Base-by-base conservation (phyloP, 352 stramenopile genomes). In the Phytophthora pluvialis region DNA sequence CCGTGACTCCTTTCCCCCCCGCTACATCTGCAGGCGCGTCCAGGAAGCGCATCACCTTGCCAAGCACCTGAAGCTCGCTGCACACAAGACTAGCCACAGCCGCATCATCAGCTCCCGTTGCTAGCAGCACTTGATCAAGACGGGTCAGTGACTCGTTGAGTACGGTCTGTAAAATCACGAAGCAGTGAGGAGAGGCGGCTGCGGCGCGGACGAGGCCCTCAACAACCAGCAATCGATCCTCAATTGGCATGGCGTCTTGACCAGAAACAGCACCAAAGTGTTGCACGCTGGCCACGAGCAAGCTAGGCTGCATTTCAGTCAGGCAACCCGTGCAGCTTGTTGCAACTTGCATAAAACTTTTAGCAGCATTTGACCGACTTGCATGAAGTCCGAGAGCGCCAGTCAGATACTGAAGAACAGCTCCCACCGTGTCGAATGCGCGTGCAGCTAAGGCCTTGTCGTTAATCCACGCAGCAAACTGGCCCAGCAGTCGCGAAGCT, bases 261-360 rank as follows among this genome's bases (percentile, higher is more conserved):
- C 40, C 44, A 49, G 40, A 33, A 38, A 28, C 39, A 36, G 51
- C 45, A 36, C 44, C 54, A 71, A 90, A 88, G 58, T 88, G 69
- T 39, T 77, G 61, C 12, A 89, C 60, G 25, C 73, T 81, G 18
- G 73, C 60, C 29, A 83, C 47, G 25, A 90, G 63, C 32, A 75
- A 72, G 4, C 46, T 72, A 3, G 83, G 78, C 5, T 71, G 49
- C 70, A 92, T 76, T 28, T 88, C 57, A 32, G 64, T 38, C 18
- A 90, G 71, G 52, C 75, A 84, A 8, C 29, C 32, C 13, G 73
- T 75, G 50, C 83, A 90, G 29, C 50, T 70, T 3, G 78, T 89
- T 15, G 75, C 67, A 40, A 90, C 62, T 67, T 92, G 83, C 81
- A 92, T 90, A 40, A 92, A 89, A 52, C 83, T 92, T 56, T 72